Evolutionary conservation across 2,329 filamentous ascomycete species (phyloP).

Genomic region (Xylariaceae sp.): DNA sequence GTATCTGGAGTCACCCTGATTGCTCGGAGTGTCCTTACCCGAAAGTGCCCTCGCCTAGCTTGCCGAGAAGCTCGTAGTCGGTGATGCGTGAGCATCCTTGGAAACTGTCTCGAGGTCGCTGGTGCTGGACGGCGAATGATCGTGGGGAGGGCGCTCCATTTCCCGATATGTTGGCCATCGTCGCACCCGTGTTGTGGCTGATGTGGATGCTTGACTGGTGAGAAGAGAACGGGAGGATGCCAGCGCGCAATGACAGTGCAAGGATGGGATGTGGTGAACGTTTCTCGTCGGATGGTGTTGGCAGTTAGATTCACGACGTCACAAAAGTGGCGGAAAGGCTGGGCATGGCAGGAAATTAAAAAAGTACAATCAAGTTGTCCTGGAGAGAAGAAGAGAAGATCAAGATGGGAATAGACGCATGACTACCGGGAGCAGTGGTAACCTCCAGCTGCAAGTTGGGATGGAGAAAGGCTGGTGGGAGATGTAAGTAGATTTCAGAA

Average conservation of each 20-base stretch:
- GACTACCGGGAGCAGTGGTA: too few species aligned
- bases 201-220: background rate
- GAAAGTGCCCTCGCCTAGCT: conserved; percentile 93
- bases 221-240: background rate
- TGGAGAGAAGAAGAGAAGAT: too few species aligned
- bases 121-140: conserved; percentile 52
- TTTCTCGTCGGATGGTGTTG: background rate
- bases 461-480: too few species aligned
- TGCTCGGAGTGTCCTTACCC: conserved; percentile 51
- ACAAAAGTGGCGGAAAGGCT: background rate
- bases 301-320: conserved; percentile 4
- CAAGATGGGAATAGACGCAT: too few species aligned
- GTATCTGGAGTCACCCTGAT: conserved; percentile 12
- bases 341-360: background rate
- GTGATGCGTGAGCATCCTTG: conserved; percentile 78
- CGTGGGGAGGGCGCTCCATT: conserved; percentile 45
- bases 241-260: background rate
- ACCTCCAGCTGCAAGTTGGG: too few species aligned
- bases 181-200: background rate
- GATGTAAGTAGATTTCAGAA: too few species aligned
- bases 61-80: conserved; percentile 75
- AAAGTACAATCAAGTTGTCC: too few species aligned
- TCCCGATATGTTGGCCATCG: conserved; percentile 12
- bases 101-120: conserved; percentile 59
- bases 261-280: background rate